phyloP scores from a whole-genome alignment of 768 basidiomycete genomes.

The Pholiota microspora region DNA sequence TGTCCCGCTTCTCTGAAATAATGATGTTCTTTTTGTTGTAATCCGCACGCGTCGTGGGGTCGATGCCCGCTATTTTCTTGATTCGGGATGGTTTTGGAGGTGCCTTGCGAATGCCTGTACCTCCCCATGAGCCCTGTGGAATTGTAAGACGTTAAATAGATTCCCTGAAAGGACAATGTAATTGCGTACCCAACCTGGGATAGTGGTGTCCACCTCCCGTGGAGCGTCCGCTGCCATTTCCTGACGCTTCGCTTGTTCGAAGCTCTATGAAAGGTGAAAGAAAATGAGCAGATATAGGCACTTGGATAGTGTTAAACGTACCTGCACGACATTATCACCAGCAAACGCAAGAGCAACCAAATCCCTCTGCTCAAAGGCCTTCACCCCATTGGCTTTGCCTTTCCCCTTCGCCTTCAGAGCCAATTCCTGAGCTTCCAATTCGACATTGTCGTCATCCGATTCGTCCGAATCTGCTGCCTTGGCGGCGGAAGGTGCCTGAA shows the following conservation, averaged over 20 bases:
- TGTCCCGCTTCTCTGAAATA: constrained; percentile 93
- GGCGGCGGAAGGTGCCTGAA: constrained; percentile 48
- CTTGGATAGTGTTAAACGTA: constrained; percentile 30
- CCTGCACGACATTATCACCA: constrained; percentile 93
- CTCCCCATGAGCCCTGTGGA: constrained; percentile 87
- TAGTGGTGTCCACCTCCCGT: constrained; percentile 79
- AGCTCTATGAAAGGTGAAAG: constrained; percentile 52
- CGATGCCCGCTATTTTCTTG: constrained; percentile 81
- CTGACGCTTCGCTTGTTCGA: constrained; percentile 77
- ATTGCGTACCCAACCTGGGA: constrained; percentile 88
- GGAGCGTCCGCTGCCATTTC: constrained; percentile 90
- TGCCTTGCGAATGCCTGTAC: constrained; percentile 61
- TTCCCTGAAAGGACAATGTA: constrained; percentile 4
- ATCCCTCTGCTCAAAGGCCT: constrained; percentile 87
- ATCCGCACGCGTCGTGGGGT: constrained; percentile 78
- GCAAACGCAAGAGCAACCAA: constrained; percentile 95
- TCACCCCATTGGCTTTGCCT: constrained; percentile 43
- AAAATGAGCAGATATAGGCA: background rate
- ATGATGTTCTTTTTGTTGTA: constrained; percentile 85
- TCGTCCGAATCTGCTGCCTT: constrained; percentile 38
- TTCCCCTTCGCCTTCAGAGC: constrained; percentile 39
- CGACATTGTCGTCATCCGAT: constrained; percentile 60
- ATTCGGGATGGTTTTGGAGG: constrained; percentile 69
- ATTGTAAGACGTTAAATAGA: too few relatives aligned
- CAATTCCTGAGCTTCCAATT: constrained; percentile 69